These are phyloP conservation scores for Davidsoniella eucalypti DNA, from an alignment of 2,329 filamentous ascomycete genomes.

Conservation along the genomic window DNA sequence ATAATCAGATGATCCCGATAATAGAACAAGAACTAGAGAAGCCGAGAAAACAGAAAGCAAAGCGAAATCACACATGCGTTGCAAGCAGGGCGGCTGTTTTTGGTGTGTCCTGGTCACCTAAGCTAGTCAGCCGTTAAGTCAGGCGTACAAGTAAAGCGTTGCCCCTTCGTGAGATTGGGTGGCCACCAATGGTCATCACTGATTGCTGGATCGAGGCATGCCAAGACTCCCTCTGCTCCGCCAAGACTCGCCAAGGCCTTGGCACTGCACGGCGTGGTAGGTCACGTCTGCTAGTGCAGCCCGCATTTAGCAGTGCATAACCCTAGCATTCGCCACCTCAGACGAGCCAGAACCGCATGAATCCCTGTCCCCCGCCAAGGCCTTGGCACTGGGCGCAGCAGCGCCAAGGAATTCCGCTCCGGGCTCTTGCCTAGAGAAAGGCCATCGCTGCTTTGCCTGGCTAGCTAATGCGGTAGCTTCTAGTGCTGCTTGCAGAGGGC, in stretches of 20 bases:
- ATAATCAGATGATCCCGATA: no score
- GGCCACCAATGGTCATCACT: not conserved
- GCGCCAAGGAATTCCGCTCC: constrained; percentile 13
- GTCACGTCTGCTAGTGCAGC: not conserved
- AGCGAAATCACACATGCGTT: no score
- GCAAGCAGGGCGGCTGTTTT: no score
- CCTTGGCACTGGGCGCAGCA: constrained; percentile 13
- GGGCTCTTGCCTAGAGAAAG: constrained; percentile 2
- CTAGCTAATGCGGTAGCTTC: not conserved
- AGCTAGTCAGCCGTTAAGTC: not conserved
- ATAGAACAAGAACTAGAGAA: no score
- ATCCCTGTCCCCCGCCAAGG: constrained; percentile 11
- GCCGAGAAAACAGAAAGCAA: no score
- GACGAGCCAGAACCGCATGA: not conserved
- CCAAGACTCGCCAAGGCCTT: constrained; percentile 10
- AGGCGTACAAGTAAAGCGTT: not conserved
- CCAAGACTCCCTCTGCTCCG: constrained; percentile 9
- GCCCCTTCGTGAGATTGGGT: not conserved
- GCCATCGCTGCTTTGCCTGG: not conserved
- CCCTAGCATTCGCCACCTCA: constrained; percentile 1
- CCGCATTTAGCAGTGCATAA: no score
- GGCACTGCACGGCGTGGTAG: constrained; percentile 1
- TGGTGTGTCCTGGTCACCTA: no score
- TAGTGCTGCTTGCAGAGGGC: not conserved
- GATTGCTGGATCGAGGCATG: constrained; percentile 7